phyloP scores from a whole-genome alignment of 2,329 filamentous ascomycete genomes.

The Epichloe hybrida region DNA sequence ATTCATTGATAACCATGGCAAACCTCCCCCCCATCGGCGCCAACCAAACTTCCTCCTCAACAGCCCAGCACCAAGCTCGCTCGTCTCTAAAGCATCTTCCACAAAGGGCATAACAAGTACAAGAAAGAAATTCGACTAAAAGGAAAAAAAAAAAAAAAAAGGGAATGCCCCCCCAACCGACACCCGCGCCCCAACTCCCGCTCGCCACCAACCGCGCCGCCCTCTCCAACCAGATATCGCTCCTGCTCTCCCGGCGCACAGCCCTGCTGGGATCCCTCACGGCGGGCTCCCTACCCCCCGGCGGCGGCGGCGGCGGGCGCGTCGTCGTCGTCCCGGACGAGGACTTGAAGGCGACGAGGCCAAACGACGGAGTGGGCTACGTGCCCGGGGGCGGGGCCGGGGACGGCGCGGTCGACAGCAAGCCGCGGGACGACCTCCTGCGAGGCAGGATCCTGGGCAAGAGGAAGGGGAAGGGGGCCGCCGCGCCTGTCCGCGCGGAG shows the following conservation, averaged over 20 bases:
- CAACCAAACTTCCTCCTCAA: too few species aligned
- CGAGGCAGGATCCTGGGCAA: conserved; percentile 8
- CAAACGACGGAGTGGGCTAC: conserved; percentile 30
- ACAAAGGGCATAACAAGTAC: background rate
- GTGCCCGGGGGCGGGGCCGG: conserved; percentile 16
- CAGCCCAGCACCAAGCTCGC: too few species aligned
- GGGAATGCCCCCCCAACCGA: background rate
- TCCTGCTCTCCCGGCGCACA: conserved; percentile 23
- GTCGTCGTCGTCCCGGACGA: conserved; percentile 4
- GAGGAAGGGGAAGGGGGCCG: conserved; percentile 6
- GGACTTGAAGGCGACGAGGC: background rate
- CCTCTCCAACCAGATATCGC: conserved; percentile 28
- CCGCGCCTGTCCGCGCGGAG: background rate
- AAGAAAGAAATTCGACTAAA: too few species aligned
- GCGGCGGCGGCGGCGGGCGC: background rate
- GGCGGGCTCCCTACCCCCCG: too few species aligned
- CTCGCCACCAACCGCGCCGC: conserved; percentile 24
- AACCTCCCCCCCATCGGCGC: too few species aligned
- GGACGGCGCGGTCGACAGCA: conserved; percentile 9
- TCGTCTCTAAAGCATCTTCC: too few species aligned
- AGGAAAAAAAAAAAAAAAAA: too few species aligned
- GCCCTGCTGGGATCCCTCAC: conserved; percentile 20
- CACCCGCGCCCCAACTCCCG: conserved; percentile 14
- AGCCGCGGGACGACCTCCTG: background rate
- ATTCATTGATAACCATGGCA: too few species aligned